A percentile compares a stretch with the other conserved stretches of the same genome.
phyloP scores from a whole-genome alignment of 1,139 yeast genomes.

The Saccharomycopsis hybrid region DNA sequence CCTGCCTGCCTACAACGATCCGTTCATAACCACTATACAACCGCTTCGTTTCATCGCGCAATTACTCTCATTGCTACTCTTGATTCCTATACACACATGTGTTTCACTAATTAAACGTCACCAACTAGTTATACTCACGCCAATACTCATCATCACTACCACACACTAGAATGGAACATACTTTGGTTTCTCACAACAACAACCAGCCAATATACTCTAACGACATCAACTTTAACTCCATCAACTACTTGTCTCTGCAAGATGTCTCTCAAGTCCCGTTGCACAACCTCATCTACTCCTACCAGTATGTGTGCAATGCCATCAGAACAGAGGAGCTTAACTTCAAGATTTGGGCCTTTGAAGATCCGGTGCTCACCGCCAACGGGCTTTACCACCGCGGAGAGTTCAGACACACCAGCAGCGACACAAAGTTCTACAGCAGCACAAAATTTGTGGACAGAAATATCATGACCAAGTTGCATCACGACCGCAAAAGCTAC shows the following conservation, averaged over 20 bases:
- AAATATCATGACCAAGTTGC: conserved; percentile 1
- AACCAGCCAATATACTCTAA: conserved; percentile 2
- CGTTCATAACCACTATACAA: too few relatives aligned
- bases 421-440: not conserved
- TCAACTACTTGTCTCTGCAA: conserved; percentile 6
- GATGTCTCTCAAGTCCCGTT: conserved; percentile 1
- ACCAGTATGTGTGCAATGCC: conserved; percentile 1
- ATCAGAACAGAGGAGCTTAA: not conserved
- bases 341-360: not conserved
- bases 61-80: too few relatives aligned
- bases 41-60: too few relatives aligned
- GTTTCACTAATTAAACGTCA: too few relatives aligned
- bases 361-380: not conserved
- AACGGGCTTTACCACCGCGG: too few relatives aligned
- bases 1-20: too few relatives aligned
- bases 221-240: not conserved
- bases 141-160: too few relatives aligned
- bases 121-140: too few relatives aligned
- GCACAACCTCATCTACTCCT: conserved; percentile 3
- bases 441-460: not conserved
- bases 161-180: conserved; percentile 2
- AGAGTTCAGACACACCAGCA: not conserved
- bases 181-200: not conserved
- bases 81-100: too few relatives aligned
- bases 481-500: not conserved